Evolutionary conservation across 108 stramenopile genomes (phyloP), one percentile per base, ranked within the genome.

Genomic region (Chaetoceros muelleri): DNA sequence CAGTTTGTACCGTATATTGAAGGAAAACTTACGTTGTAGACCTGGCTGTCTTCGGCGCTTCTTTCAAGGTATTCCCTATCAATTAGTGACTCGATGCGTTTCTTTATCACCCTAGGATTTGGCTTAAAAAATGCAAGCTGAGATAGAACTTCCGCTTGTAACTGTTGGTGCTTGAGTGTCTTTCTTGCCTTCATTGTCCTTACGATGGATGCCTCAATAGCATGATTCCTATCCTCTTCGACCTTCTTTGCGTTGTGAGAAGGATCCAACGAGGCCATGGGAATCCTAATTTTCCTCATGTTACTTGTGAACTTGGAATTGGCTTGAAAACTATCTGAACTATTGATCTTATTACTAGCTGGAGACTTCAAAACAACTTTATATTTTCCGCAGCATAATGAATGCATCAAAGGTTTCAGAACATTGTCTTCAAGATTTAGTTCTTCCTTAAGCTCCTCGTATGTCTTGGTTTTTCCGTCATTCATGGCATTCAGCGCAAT

Each of bases 121-220:
- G 99, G 99, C 44, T 92, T 91, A 87, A 99, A 99, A 52, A 98
- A 96, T 18, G 87, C 73, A 40, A 99, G 93, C 70, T 97, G 95
- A 1, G 85, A 81, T 48, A 99, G 63, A 31, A 99, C 99, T 65
- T 98, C 96, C 24, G 99, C 90, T 27, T 97, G 63, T 5, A 99
- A 79, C 60, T 96, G 93, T 64, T 96, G 95, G 70, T 99, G 99
- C 26, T 87, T 71, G 46, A 98, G 79, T 16, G 94, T 90, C 78
- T 98, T 98, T 58, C 95, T 75, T n/a, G 95, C 95, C 75, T 99
- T 99, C 99, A 99, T 99, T 73, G 96, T 99, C 59, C 99, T 92
- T 8, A 99, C 99, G 67, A 98, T 93, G 25, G 97, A 95, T 34
- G 99, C 99, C 76, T 98, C 99, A 57, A 99, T 98, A 24, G 97